Evolutionary conservation across 306 rosid genomes (phyloP), one percentile per base, ranked within the genome.

Genomic region (Medicago ruthenica): DNA sequence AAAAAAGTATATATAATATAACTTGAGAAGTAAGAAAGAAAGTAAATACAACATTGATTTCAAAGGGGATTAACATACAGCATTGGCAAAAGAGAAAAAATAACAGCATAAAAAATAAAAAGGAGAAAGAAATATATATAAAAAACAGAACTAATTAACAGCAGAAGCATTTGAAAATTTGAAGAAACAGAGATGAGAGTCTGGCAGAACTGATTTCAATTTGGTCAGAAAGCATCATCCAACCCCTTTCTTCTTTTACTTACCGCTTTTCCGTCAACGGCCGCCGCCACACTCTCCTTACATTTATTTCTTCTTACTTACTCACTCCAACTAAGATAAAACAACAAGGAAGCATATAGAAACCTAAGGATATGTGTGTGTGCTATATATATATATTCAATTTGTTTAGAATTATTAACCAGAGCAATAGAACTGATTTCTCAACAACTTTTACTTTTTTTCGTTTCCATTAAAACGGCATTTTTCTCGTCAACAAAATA

Each of bases 331-430:
- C 67, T 61, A 61, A 34, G 16, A 51, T 41, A 53, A 11, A 34
- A 37, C 36, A 72, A 18, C n/a, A 21, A n/a, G 73, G 21, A 67
- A 66, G 57, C 53, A 16, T 65, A 31, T 48, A 57, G 17, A 21
- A 73, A 66, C 70, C 14, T 55, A 14, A 24, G 9, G 16, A n/a
- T 5, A 55, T 54, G 39, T 51, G 73, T 13, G 15, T 36, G 37
- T 37, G 15, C 65, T 13, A n/a, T n/a, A 50, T 13, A n/a, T n/a
- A 50, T 10, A 39, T 45, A 51, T 18, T 24, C 65, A 50, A 60
- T 15, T 22, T 73, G 20, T 74, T 74, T 44, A 31, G 14, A 34
- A 34, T 75, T 20, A 58, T 18, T 48, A 73, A 53, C 37, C 54
- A 15, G 24, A 27, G 42, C 34, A 64, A 62, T 58, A 44, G 41